Evolutionary conservation across 768 basidiomycete genomes (phyloP).

Genomic region (Pleurotus citrinopileatus): DNA sequence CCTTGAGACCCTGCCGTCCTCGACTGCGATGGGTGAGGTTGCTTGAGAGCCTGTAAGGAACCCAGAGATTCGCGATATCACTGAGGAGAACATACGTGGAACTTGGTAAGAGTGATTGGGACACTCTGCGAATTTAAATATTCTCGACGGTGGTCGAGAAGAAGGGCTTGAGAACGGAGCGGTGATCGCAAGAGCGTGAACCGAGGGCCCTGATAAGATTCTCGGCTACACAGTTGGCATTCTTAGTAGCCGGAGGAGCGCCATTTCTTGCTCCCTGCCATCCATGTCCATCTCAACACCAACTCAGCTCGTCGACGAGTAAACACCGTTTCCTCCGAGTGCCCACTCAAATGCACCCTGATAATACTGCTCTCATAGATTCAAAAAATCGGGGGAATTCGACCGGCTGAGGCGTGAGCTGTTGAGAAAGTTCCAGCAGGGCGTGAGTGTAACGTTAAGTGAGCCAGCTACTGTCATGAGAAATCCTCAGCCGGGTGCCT

Average conservation of each 20-base stretch:
- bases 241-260: slow-evolving; percentile 9
- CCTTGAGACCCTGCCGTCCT: neutral
- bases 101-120: neutral
- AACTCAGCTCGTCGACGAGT: slow-evolving; percentile 65
- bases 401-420: slow-evolving; percentile 69
- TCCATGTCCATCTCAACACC: slow-evolving; percentile 54
- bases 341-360: neutral
- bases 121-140: slow-evolving; percentile 2
- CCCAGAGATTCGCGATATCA: slow-evolving; percentile 7
- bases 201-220: neutral
- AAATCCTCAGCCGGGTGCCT: slow-evolving; percentile 3
- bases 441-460: slow-evolving; percentile 51
- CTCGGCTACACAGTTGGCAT: neutral
- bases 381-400: slow-evolving; percentile 80
- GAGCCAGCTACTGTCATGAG: neutral
- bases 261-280: neutral
- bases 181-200: neutral
- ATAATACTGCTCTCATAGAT: slow-evolving; percentile 35
- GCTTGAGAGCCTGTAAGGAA: slow-evolving; percentile 10
- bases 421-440: slow-evolving; percentile 55
- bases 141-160: neutral
- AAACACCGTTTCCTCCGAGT: slow-evolving; percentile 16
- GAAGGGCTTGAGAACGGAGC: neutral
- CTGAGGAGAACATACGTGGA: slow-evolving; percentile 9
- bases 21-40: neutral